These are phyloP conservation scores for Ceratopteris richardii DNA, from an alignment of 75 land plant species.

Conservation along the genomic window DNA sequence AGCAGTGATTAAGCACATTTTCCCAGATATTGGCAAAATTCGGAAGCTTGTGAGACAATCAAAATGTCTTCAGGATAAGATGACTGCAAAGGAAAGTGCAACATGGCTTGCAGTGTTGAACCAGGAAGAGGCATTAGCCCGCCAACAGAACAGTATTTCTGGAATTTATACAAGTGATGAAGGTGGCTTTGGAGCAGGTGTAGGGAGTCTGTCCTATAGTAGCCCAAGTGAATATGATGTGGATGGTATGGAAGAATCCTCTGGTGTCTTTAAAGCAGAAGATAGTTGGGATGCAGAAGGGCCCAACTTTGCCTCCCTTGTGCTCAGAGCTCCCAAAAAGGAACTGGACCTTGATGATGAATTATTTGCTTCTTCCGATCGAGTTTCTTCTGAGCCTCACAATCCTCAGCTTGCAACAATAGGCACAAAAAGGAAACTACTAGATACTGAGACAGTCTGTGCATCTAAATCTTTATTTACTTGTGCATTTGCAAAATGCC, in stretches of 20 bases:
- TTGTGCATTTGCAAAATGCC: slow-evolving; percentile 16
- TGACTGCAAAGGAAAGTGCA: slow-evolving; percentile 79
- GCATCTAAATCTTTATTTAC: slow-evolving; percentile 8
- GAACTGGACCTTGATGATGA: slow-evolving; percentile 9
- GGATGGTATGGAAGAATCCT: slow-evolving; percentile 50
- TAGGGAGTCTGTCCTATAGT: slow-evolving; percentile 5
- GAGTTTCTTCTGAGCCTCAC: neutral
- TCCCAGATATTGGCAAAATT: slow-evolving; percentile 63
- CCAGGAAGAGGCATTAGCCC: slow-evolving; percentile 58
- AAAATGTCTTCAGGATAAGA: slow-evolving; percentile 74
- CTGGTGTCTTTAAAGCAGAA: neutral
- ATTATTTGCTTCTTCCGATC: neutral
- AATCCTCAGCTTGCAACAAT: neutral
- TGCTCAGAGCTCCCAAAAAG: neutral
- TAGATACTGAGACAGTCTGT: neutral
- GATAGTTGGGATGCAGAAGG: slow-evolving; percentile 15
- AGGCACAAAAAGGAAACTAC: slow-evolving; percentile 12
- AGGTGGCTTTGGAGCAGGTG: slow-evolving; percentile 11
- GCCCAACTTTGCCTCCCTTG: slow-evolving; percentile 5
- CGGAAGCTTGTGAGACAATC: slow-evolving; percentile 72
- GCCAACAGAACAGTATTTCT: slow-evolving; percentile 47
- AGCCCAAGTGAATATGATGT: slow-evolving; percentile 76
- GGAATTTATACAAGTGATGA: slow-evolving; percentile 24
- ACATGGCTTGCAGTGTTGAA: slow-evolving; percentile 69
- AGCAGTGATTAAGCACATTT: slow-evolving; percentile 74